Base-by-base conservation (phyloP, 2,329 filamentous ascomycete species). In the Fusarium lyarnte region DNA sequence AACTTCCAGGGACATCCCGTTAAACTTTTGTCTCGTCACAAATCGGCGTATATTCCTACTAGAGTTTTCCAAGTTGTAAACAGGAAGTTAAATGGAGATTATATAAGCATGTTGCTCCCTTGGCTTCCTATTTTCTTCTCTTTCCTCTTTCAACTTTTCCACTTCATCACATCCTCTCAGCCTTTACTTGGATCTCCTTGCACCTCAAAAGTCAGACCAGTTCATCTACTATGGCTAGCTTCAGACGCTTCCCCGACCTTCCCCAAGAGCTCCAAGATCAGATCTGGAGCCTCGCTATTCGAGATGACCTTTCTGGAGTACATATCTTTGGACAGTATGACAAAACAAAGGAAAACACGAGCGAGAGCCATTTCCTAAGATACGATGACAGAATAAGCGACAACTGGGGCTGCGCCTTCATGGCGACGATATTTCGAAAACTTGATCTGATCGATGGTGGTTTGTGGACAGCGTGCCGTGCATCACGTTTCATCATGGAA, bases 171-270 rank as follows among this genome's bases (percentile, higher is more conserved):
- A 25, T 11, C 8, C 17, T 46, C 19, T 19, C 4, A 14, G 2
- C 3, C 8, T 19, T 10, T 8, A 35, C 29, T 8, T 8, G 8
- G 19, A n/a, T 21, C 3, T 10, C 29, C 46, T 9, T 19, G 1
- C 7, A 23, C 10, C 14, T 13, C 8, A 6, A 4, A 4, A 33
- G 13, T 23, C 6, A 2, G 2, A 5, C 8, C 6, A 19, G 13
- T 23, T 2, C 21, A 4, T 53, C 13, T 14, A 66, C 19, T 8
- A 43, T 63, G 43, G 51, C 38, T 13, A 69, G 47, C 27, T 66
- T 69, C 16, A 7, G 16, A 7, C 11, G 6, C 1, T 69, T 69
- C 11, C 5, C 39, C 8, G 46, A 59, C 0, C 27, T 69, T 1
- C 53, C 66, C 6, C 33, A 42, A 38, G 66, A 71, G 21, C n/a